Percentiles rank a stretch among this genome's conserved stretches.
phyloP scores from a whole-genome alignment of 1,139 yeast genomes.

The Sugiyamaella paludigena region DNA sequence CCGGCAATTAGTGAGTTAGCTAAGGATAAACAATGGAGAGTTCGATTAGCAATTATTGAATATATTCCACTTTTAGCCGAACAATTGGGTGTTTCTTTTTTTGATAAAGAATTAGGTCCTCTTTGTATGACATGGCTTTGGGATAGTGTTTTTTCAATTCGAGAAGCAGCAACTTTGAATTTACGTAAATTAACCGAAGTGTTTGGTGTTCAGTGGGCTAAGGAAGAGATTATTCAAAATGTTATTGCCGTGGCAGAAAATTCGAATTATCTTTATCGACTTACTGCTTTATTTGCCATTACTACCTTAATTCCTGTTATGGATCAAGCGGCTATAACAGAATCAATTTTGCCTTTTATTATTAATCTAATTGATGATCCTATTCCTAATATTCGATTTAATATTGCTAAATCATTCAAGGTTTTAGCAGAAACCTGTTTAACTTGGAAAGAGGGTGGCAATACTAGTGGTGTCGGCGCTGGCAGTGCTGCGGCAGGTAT shows the following conservation, averaged over 20 bases:
- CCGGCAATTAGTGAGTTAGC: slow-evolving; percentile 98
- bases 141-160: slow-evolving; percentile 95
- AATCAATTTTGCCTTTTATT: slow-evolving; percentile 76
- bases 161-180: slow-evolving; percentile 93
- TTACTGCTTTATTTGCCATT: slow-evolving; percentile 86
- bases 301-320: slow-evolving; percentile 66
- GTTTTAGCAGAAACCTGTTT: slow-evolving; percentile 55
- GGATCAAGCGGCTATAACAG: slow-evolving; percentile 51
- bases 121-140: slow-evolving; percentile 96
- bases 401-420: slow-evolving; percentile 82
- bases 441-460: slow-evolving; percentile 30
- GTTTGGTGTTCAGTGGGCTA: slow-evolving; percentile 95
- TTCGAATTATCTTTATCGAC: slow-evolving; percentile 80
- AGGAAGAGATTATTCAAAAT: slow-evolving; percentile 74
- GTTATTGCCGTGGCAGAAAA: slow-evolving; percentile 53
- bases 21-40: slow-evolving; percentile 97
- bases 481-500: slow-evolving; percentile 15
- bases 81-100: slow-evolving; percentile 89
- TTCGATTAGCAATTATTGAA: slow-evolving; percentile 93
- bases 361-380: slow-evolving; percentile 68
- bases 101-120: slow-evolving; percentile 86
- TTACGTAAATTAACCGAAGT: slow-evolving; percentile 75
- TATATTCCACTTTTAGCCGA: slow-evolving; percentile 95
- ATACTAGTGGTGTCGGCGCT: slow-evolving; percentile 12
- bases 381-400: slow-evolving; percentile 93